phyloP scores from a whole-genome alignment of 139 green algal genomes.

The Volvox reticuliferus region DNA sequence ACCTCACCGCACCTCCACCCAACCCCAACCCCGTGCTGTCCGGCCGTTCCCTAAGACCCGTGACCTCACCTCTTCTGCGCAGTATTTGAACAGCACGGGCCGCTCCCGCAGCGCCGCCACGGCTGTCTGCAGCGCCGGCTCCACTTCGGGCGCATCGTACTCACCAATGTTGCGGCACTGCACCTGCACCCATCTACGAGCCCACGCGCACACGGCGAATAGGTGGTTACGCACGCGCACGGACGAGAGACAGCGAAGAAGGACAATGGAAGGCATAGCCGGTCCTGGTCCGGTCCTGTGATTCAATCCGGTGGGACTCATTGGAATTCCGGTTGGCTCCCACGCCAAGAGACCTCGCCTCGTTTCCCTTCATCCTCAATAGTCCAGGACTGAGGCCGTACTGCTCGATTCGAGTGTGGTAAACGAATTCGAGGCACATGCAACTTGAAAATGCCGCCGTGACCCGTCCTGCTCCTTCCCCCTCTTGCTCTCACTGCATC shows the following conservation, averaged over 20 bases:
- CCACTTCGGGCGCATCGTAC: conserved; percentile 90
- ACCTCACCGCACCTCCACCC: too few relatives aligned
- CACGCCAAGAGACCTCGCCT: too few relatives aligned
- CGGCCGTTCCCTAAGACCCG: background rate
- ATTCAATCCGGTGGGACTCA: too few relatives aligned
- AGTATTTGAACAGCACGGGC: conserved; percentile 97
- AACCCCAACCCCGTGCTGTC: too few relatives aligned
- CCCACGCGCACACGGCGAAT: background rate
- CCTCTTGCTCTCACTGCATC: too few relatives aligned
- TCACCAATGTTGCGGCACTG: conserved; percentile 92
- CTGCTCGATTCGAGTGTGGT: too few relatives aligned
- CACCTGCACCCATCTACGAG: conserved; percentile 91
- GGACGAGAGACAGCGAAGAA: background rate
- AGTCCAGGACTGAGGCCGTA: too few relatives aligned
- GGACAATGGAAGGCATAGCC: background rate
- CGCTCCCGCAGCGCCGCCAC: conserved; percentile 84
- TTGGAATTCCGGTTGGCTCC: too few relatives aligned
- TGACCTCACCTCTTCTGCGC: conserved; percentile 87
- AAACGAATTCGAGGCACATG: too few relatives aligned
- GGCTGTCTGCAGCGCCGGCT: conserved; percentile 82
- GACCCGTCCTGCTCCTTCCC: too few relatives aligned
- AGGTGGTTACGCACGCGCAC: background rate
- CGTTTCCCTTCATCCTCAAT: too few relatives aligned
- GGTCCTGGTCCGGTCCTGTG: background rate
- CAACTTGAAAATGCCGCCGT: too few relatives aligned